Evolutionary conservation across 176 grass and related monocot genomes (phyloP).

Genomic region (Cenchrus fungigraminus): DNA sequence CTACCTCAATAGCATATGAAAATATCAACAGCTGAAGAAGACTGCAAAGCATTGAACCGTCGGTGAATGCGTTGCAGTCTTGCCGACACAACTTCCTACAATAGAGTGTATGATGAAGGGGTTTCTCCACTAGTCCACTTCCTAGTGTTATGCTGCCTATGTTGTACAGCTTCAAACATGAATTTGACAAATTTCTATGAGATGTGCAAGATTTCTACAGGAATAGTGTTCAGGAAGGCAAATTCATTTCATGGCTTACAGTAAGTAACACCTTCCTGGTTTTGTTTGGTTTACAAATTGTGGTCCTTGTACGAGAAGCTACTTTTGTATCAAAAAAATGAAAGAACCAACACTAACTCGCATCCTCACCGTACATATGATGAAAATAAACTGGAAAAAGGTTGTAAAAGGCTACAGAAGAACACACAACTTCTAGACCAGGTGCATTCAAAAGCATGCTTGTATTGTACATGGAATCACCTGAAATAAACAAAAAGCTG

Average conservation of each 20-base stretch:
- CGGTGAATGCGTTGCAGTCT: neutral
- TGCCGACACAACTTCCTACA: neutral
- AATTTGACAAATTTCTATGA: neutral
- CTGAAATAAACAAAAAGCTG: conserved; percentile 23
- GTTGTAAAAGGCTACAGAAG: conserved; percentile 43
- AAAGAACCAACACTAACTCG: conserved; percentile 32
- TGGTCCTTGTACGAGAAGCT: neutral
- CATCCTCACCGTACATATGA: conserved; percentile 1
- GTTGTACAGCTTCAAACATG: neutral
- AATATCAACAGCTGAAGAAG: neutral
- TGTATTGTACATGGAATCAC: conserved; percentile 44
- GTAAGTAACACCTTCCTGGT: conserved; percentile 2
- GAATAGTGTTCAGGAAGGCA: neutral
- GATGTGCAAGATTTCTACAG: conserved; percentile 17
- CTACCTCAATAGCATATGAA: neutral
- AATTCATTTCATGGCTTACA: conserved; percentile 3
- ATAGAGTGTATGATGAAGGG: neutral
- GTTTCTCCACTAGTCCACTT: neutral
- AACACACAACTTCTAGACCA: conserved; percentile 18
- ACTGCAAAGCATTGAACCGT: neutral
- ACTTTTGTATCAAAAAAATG: conserved; percentile 35
- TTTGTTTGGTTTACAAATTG: conserved; percentile 39
- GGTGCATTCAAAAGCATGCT: neutral
- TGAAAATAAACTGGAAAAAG: conserved; percentile 33
- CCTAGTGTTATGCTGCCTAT: neutral